Percentiles rank a stretch among this genome's conserved stretches.
phyloP scores from a whole-genome alignment of 495 filamentous ascomycete species.

The Trichoderma gamsii region DNA sequence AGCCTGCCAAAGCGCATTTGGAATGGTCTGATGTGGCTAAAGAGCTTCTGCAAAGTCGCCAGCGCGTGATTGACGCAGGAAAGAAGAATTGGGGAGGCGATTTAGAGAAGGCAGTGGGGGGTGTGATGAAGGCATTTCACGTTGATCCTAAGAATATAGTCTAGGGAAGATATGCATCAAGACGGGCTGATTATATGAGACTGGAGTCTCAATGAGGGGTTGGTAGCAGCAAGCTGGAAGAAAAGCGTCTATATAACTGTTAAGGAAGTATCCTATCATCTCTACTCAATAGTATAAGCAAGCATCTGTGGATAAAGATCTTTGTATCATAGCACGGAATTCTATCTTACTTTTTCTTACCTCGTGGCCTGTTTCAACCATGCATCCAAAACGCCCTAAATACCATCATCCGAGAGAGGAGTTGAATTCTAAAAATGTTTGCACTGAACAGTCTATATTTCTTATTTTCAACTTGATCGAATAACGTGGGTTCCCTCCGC shows the following conservation, averaged over 20 bases:
- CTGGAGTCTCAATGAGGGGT: not conserved
- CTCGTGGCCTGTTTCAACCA: not conserved
- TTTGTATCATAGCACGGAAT: not conserved
- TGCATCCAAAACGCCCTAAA: not conserved
- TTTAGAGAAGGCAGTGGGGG: not conserved
- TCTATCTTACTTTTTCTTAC: not conserved
- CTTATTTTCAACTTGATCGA: slow-evolving; percentile 15
- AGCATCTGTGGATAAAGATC: no score
- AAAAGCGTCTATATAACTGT: no score
- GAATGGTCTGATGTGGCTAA: slow-evolving; percentile 10
- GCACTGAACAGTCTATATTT: not conserved
- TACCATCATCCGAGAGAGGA: slow-evolving; percentile 1
- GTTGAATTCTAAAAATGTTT: not conserved
- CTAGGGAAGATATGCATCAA: not conserved
- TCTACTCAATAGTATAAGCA: not conserved
- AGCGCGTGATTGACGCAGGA: not conserved
- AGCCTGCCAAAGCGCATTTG: not conserved
- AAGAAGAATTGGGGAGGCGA: slow-evolving; percentile 1
- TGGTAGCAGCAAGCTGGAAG: not conserved
- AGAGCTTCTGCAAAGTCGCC: not conserved
- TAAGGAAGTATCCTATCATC: not conserved
- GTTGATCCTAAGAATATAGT: not conserved
- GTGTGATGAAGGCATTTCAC: not conserved
- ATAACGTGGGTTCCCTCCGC: slow-evolving; percentile 73
- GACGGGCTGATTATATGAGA: not conserved